phyloP scores from a whole-genome alignment of 139 green algal genomes.

The Ettlia oleoabundans region DNA sequence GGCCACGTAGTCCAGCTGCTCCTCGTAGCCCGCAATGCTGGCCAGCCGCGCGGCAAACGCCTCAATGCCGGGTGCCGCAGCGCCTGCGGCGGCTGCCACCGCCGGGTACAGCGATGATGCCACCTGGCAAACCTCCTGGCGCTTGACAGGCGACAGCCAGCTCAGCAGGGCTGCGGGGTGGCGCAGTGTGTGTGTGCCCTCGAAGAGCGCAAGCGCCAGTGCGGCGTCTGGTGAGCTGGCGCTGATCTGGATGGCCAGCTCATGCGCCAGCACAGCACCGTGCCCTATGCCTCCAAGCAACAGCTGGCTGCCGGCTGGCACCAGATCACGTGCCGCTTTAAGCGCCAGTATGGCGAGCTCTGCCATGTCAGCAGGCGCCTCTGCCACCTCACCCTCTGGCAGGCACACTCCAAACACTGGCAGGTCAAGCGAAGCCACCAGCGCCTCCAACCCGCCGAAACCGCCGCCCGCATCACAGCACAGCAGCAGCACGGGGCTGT shows the following conservation, averaged over 20 bases:
- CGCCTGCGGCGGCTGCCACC: conserved; percentile 12
- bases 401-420: conserved; percentile 42
- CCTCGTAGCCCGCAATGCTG: conserved; percentile 38
- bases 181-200: conserved; percentile 24
- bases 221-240: conserved; percentile 36
- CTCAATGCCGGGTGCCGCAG: conserved; percentile 32
- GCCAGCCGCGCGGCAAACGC: conserved; percentile 37
- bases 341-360: conserved; percentile 48
- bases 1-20: conserved; percentile 72
- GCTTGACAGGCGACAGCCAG: conserved; percentile 18
- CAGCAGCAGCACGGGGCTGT: conserved; percentile 40
- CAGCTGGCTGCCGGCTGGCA: conserved; percentile 4
- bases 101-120: conserved; percentile 35
- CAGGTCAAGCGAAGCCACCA: conserved; percentile 38
- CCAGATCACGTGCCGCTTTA: conserved; percentile 31
- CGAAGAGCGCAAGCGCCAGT: conserved; percentile 61
- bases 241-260: conserved; percentile 70
- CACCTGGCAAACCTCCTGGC: conserved; percentile 38
- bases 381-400: conserved; percentile 18
- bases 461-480: conserved; percentile 50
- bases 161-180: conserved; percentile 2
- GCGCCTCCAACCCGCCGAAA: conserved; percentile 42
- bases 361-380: conserved; percentile 37
- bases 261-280: conserved; percentile 68
- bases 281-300: conserved; percentile 68